Percentiles rank a stretch among this genome's conserved stretches.
Conservation (phyloP, 208 protist genomes). For the Naegleria lovaniensis region DNA sequence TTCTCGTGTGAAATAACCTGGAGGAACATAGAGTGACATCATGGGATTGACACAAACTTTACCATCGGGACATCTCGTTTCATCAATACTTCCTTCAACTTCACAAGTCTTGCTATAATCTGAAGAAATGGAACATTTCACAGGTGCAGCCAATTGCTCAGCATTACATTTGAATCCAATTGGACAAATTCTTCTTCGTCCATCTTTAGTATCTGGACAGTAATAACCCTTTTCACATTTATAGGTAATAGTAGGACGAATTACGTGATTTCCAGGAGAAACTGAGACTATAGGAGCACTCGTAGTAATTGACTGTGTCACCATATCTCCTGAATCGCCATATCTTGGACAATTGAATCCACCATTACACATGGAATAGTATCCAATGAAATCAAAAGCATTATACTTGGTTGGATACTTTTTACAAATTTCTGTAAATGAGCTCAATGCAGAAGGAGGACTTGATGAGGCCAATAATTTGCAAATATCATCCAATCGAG, state of each 20-base stretch:
- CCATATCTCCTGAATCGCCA: background rate
- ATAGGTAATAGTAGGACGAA: background rate
- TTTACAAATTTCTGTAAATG: background rate
- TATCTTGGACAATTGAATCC: conserved; percentile 2
- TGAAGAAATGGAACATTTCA: background rate
- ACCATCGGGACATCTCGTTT: background rate
- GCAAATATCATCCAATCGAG: background rate
- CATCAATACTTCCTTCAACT: background rate
- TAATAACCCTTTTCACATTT: conserved; percentile 4
- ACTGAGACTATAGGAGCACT: no score
- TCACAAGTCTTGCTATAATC: background rate
- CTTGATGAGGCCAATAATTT: background rate
- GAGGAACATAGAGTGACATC: background rate
- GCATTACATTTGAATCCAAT: background rate
- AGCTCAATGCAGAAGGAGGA: background rate
- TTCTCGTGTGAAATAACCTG: background rate
- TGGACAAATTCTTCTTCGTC: background rate
- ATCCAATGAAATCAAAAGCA: background rate
- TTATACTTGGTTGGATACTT: background rate
- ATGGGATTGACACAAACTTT: background rate
- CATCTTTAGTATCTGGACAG: background rate
- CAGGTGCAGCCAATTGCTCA: background rate
- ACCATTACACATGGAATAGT: background rate
- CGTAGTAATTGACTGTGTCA: background rate
- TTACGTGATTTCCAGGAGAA: background rate